A percentile compares a stretch with the other conserved stretches of the same genome.
Evolutionary conservation across 2,329 filamentous ascomycete genomes (phyloP).

Genomic region (Exophiala sp.): DNA sequence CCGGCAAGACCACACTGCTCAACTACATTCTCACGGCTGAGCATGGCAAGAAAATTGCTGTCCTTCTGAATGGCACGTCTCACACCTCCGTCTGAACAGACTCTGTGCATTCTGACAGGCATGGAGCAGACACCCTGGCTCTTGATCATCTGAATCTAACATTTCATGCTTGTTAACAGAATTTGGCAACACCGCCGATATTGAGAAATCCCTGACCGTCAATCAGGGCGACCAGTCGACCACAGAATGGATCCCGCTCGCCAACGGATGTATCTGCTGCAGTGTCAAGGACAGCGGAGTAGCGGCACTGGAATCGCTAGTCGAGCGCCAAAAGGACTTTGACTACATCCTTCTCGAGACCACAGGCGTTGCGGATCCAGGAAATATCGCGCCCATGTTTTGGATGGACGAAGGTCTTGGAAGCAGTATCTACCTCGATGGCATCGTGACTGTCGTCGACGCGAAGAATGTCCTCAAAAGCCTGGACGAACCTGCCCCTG

Average conservation of each 20-base stretch:
- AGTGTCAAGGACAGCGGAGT: slow-evolving; percentile 96
- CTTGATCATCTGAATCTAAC: slow-evolving; percentile 17
- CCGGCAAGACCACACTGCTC: slow-evolving; percentile 89
- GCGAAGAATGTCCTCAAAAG: slow-evolving; percentile 84
- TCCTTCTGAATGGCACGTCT: slow-evolving; percentile 80
- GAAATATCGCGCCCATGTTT: slow-evolving; percentile 91
- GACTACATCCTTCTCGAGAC: slow-evolving; percentile 98
- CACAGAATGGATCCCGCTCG: slow-evolving; percentile 92
- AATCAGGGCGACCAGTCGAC: slow-evolving; percentile 78
- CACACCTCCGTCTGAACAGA: neutral
- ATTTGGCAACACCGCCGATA: slow-evolving; percentile 83
- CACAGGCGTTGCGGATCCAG: slow-evolving; percentile 89
- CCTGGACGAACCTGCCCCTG: slow-evolving; percentile 63
- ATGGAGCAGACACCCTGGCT: neutral
- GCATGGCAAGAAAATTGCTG: slow-evolving; percentile 96
- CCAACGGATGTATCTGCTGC: slow-evolving; percentile 96
- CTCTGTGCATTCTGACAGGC: neutral
- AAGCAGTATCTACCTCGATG: slow-evolving; percentile 93
- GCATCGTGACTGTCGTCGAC: slow-evolving; percentile 93
- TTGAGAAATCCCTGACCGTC: slow-evolving; percentile 92
- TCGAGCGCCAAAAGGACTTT: slow-evolving; percentile 76
- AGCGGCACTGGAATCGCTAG: slow-evolving; percentile 89
- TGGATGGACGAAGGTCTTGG: slow-evolving; percentile 97
- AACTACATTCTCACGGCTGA: slow-evolving; percentile 95
- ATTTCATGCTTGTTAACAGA: slow-evolving; percentile 47